Evolutionary conservation across 768 basidiomycete genomes (phyloP).

Genomic region (Lentinula lateritia): DNA sequence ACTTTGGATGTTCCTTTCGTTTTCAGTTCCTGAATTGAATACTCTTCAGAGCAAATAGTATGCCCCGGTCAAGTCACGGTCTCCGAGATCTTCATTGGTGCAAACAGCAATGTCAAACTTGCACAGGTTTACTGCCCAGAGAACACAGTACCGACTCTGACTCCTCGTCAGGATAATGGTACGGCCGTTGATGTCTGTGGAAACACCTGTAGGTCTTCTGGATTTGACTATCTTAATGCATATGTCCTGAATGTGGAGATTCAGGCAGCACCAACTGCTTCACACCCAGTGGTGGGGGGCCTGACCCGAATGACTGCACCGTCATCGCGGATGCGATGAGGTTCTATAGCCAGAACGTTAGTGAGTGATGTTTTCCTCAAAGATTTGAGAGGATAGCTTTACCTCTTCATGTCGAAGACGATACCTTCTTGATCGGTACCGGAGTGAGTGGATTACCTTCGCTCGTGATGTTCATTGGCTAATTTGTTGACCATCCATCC

Average conservation of each 20-base stretch:
- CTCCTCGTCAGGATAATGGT: background rate
- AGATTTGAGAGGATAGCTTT: background rate
- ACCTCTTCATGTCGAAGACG: constrained; percentile 14
- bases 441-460: constrained; percentile 15
- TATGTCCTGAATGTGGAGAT: background rate
- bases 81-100: constrained; percentile 31
- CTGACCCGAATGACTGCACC: constrained; percentile 41
- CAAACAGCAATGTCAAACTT: constrained; percentile 36
- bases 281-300: constrained; percentile 38
- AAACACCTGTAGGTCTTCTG: background rate
- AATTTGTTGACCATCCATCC: no score
- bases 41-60: background rate
- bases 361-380: constrained; percentile 15
- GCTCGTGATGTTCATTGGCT: background rate
- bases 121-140: constrained; percentile 25
- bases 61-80: constrained; percentile 1
- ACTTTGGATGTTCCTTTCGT: background rate
- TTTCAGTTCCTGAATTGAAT: background rate
- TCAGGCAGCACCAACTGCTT: constrained; percentile 39
- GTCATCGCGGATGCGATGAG: constrained; percentile 44
- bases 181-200: background rate
- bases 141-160: constrained; percentile 5
- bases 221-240: constrained; percentile 8
- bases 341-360: constrained; percentile 41
- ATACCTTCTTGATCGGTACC: constrained; percentile 24